A percentile compares a stretch with the other conserved stretches of the same genome.
These are phyloP conservation scores for Beauveria brongniartii DNA, from an alignment of 2,329 filamentous ascomycete species.

Conservation along the genomic window DNA sequence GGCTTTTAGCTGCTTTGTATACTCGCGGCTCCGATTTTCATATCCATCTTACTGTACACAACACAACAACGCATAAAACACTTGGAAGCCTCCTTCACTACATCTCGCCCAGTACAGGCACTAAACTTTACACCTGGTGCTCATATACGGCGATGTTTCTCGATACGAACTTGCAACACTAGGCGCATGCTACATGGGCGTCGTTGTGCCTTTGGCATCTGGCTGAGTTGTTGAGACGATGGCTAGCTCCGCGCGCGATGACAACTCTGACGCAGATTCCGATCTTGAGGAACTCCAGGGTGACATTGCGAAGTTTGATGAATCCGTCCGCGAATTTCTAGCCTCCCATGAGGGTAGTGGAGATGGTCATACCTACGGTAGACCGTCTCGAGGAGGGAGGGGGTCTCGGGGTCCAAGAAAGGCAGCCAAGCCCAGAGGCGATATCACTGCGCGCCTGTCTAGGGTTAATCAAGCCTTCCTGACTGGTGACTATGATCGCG, in stretches of 20 bases:
- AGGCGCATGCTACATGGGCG: too few relatives aligned
- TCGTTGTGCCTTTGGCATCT: neutral
- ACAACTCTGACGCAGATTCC: conserved; percentile 34
- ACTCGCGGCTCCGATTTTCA: neutral
- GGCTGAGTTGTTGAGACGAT: neutral
- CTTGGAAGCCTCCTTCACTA: too few relatives aligned
- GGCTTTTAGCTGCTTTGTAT: neutral
- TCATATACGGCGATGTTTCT: too few relatives aligned
- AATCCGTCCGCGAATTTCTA: conserved; percentile 33
- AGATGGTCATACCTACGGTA: conserved; percentile 11
- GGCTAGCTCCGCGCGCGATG: neutral
- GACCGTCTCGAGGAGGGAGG: conserved; percentile 18
- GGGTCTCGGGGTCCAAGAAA: conserved; percentile 43
- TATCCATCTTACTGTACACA: neutral
- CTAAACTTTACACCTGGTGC: too few relatives aligned
- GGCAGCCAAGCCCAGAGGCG: conserved; percentile 58
- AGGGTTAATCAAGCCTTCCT: conserved; percentile 63
- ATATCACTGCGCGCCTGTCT: conserved; percentile 61
- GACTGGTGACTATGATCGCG: conserved; percentile 49
- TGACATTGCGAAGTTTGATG: conserved; percentile 35
- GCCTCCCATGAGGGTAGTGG: conserved; percentile 26
- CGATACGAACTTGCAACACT: too few relatives aligned
- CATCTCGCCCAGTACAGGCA: too few relatives aligned
- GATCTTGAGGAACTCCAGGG: conserved; percentile 36
- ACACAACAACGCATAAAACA: neutral